These are phyloP conservation scores for Quercus lobata DNA, from an alignment of 331 rosid genomes.

Conservation along the genomic window DNA sequence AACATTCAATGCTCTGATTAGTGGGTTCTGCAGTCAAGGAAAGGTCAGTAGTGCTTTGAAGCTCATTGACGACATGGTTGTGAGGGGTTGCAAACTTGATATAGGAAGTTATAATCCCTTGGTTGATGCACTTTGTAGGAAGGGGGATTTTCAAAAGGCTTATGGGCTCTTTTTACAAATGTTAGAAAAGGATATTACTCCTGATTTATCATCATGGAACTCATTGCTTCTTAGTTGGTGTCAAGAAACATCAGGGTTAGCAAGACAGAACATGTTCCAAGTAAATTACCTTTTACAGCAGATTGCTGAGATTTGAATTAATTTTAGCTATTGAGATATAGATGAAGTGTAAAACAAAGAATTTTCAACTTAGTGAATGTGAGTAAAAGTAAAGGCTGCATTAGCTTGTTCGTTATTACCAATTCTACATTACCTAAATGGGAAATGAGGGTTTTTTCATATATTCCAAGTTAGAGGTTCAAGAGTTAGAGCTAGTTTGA, in stretches of 20 bases:
- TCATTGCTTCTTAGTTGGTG: slow-evolving; percentile 37
- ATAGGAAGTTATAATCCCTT: slow-evolving; percentile 39
- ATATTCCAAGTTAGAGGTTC: too few species aligned
- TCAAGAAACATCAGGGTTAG: slow-evolving; percentile 27
- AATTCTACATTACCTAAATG: too few species aligned
- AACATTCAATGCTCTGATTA: slow-evolving; percentile 50
- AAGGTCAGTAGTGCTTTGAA: slow-evolving; percentile 49
- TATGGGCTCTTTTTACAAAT: slow-evolving; percentile 38
- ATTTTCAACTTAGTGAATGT: too few species aligned
- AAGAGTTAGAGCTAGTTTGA: too few species aligned
- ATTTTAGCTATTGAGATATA: not conserved
- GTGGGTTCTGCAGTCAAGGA: slow-evolving; percentile 46
- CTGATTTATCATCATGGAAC: slow-evolving; percentile 50
- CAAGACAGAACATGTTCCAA: slow-evolving; percentile 10
- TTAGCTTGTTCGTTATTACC: too few species aligned
- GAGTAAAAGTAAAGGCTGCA: too few species aligned
- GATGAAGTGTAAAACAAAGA: too few species aligned
- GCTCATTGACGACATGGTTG: slow-evolving; percentile 55
- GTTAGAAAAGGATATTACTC: slow-evolving; percentile 48
- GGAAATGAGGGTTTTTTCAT: too few species aligned
- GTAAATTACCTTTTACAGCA: slow-evolving; percentile 20
- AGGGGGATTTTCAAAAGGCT: slow-evolving; percentile 54
- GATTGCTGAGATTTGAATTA: slow-evolving; percentile 16
- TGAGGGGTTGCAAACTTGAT: slow-evolving; percentile 52
- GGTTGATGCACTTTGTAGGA: slow-evolving; percentile 43